phyloP scores from a whole-genome alignment of 768 basidiomycete genomes.

The Pisolithus marmoratus region DNA sequence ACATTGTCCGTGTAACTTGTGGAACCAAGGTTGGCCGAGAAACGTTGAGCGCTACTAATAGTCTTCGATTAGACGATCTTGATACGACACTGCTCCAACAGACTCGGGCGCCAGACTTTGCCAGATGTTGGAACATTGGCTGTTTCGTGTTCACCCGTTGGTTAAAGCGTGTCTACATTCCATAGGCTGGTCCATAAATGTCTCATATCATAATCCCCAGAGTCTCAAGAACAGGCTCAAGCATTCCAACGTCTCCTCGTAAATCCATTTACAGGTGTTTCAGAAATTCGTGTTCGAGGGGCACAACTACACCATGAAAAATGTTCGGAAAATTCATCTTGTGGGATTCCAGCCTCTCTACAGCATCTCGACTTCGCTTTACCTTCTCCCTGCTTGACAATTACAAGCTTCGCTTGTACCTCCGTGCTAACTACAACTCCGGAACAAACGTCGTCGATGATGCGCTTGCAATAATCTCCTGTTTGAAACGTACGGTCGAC shows the following conservation, averaged over 20 bases:
- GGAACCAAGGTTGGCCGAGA: not conserved
- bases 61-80: not conserved
- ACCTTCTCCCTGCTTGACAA: too few relatives aligned
- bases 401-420: conserved; percentile 62
- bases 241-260: too few relatives aligned
- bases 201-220: too few relatives aligned
- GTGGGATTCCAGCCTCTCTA: too few relatives aligned
- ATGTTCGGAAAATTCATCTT: too few relatives aligned
- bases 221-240: too few relatives aligned
- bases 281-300: too few relatives aligned
- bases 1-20: conserved; percentile 12
- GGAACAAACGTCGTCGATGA: conserved; percentile 64
- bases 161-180: too few relatives aligned
- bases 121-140: not conserved
- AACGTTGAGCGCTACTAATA: not conserved
- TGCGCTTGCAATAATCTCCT: conserved; percentile 80
- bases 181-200: too few relatives aligned
- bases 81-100: not conserved
- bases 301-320: too few relatives aligned
- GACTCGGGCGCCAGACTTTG: conserved; percentile 2
- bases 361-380: too few relatives aligned
- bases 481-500: conserved; percentile 72
- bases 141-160: not conserved
- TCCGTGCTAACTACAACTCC: conserved; percentile 66
- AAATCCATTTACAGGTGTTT: too few relatives aligned